Conservation (phyloP, 2,329 filamentous ascomycete species). For the Verticillium alfalfae region DNA sequence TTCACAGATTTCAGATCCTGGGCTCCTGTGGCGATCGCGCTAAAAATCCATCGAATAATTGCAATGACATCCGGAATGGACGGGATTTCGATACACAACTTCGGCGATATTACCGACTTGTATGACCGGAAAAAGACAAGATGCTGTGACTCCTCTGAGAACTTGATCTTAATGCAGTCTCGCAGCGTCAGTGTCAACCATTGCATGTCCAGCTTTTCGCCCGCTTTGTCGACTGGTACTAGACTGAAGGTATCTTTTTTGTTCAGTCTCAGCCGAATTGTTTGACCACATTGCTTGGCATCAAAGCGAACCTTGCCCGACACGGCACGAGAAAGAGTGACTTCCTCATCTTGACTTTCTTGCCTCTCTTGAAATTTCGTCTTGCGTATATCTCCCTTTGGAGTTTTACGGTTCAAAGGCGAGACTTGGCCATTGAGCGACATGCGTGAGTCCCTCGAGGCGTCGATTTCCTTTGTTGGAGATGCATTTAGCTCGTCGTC, state of each 20-base stretch:
- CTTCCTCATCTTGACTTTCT: neutral
- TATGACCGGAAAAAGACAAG: neutral
- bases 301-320: neutral
- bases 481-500: neutral
- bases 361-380: neutral
- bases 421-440: neutral
- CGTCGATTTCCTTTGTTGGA: neutral
- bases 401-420: neutral
- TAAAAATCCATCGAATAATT: neutral
- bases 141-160: neutral
- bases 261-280: neutral
- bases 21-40: neutral
- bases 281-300: neutral
- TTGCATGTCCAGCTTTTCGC: neutral
- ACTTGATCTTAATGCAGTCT: neutral
- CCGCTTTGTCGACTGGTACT: neutral
- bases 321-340: neutral
- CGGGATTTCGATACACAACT: neutral
- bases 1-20: neutral
- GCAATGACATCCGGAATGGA: neutral
- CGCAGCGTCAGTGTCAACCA: neutral
- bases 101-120: neutral
- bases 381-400: neutral
- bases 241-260: neutral
- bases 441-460: neutral